phyloP scores from a whole-genome alignment of 192 early-diverging fungal species.

The Fimicolochytrium jonesii region DNA sequence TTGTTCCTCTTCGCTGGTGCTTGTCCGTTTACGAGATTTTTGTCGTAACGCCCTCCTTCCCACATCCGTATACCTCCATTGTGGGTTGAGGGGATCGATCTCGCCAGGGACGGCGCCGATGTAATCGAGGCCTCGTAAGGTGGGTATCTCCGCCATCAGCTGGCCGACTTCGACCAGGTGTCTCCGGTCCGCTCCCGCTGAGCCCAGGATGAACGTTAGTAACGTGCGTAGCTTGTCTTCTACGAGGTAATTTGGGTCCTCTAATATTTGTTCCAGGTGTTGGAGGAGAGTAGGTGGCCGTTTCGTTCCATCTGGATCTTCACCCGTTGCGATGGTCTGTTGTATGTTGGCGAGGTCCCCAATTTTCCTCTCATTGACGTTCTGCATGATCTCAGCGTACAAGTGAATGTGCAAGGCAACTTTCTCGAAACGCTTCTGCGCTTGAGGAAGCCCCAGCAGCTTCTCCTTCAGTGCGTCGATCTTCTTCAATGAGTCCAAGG shows the following conservation, averaged over 20 bases:
- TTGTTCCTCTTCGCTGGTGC: slow-evolving; percentile 37
- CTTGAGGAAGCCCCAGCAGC: slow-evolving; percentile 14
- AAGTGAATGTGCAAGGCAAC: slow-evolving; percentile 59
- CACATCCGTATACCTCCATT: slow-evolving; percentile 26
- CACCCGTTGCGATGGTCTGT: slow-evolving; percentile 65
- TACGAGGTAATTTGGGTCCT: slow-evolving; percentile 18
- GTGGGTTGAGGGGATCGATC: too few species aligned
- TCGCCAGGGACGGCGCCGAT: too few species aligned
- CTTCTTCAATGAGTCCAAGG: slow-evolving; percentile 4
- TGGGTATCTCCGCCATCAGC: slow-evolving; percentile 2
- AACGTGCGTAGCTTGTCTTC: slow-evolving; percentile 64
- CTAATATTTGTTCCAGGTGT: slow-evolving; percentile 14
- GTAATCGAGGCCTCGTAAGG: too few species aligned
- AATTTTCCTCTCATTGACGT: too few species aligned
- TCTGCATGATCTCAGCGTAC: slow-evolving; percentile 61
- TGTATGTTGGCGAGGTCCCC: too few species aligned
- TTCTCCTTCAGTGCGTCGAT: slow-evolving; percentile 24
- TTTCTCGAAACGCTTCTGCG: slow-evolving; percentile 17
- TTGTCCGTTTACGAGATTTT: too few species aligned
- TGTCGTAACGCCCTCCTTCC: too few species aligned
- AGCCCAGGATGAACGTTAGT: slow-evolving; percentile 42
- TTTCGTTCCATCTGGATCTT: slow-evolving; percentile 53
- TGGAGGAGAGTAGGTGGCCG: slow-evolving; percentile 18
- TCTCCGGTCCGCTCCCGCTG: not conserved
- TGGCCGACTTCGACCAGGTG: slow-evolving; percentile 8